Conservation (phyloP, 805 yeast genomes). For the Saccharomycopsis microspora region DNA sequence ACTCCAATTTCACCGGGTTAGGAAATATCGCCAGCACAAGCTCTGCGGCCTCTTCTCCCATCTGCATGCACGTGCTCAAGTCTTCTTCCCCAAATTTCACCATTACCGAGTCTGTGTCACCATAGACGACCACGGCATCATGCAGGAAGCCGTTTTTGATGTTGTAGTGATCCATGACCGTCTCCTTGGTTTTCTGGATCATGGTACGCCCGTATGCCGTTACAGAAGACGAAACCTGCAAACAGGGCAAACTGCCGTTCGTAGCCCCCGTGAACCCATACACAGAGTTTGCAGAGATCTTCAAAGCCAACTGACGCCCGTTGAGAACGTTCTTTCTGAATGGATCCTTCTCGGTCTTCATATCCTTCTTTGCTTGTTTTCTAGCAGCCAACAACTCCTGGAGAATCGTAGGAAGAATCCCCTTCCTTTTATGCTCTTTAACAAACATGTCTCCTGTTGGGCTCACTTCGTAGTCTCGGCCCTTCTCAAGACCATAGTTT, state of each 20-base stretch:
- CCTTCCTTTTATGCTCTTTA: slow-evolving; percentile 55
- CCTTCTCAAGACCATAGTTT: slow-evolving; percentile 49
- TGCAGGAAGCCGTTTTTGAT: slow-evolving; percentile 74
- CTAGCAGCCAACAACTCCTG: slow-evolving; percentile 85
- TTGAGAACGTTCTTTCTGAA: slow-evolving; percentile 87
- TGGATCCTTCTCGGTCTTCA: slow-evolving; percentile 89
- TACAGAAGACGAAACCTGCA: slow-evolving; percentile 90
- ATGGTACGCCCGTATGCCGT: slow-evolving; percentile 94
- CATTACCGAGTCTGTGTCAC: slow-evolving; percentile 99
- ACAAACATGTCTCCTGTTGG: slow-evolving; percentile 93
- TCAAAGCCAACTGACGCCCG: slow-evolving; percentile 94
- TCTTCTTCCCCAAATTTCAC: slow-evolving; percentile 86
- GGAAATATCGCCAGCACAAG: slow-evolving; percentile 68
- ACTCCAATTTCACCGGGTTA: slow-evolving; percentile 86
- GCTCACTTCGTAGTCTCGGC: slow-evolving; percentile 69
- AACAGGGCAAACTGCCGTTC: slow-evolving; percentile 90
- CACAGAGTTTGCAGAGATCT: slow-evolving; percentile 95
- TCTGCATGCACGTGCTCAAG: slow-evolving; percentile 71
- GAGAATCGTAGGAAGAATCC: slow-evolving; percentile 84
- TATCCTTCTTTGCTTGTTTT: slow-evolving; percentile 82
- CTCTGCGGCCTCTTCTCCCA: slow-evolving; percentile 92
- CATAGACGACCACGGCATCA: slow-evolving; percentile 88
- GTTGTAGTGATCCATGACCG: slow-evolving; percentile 70
- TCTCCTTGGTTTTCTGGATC: slow-evolving; percentile 86
- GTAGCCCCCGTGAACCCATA: slow-evolving; percentile 99